phyloP scores from a whole-genome alignment of 169 alveolate genomes.

The Cryptosporidium parvum region DNA sequence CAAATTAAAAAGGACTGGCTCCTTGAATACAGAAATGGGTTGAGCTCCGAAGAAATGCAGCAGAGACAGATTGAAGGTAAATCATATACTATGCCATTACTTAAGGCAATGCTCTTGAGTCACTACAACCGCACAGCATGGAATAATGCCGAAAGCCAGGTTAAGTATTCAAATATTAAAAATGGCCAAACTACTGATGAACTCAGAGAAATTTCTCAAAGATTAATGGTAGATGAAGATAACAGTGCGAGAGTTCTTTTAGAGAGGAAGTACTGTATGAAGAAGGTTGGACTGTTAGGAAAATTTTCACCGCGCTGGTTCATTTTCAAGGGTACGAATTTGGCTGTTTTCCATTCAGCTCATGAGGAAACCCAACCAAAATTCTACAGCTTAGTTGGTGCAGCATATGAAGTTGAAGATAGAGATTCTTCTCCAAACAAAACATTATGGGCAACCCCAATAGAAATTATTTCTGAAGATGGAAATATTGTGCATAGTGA shows the following conservation, averaged over 20 bases:
- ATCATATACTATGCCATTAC: constrained; percentile 62
- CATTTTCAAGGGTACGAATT: constrained; percentile 69
- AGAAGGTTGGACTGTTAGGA: constrained; percentile 62
- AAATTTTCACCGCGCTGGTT: constrained; percentile 71
- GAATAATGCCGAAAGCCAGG: constrained; percentile 71
- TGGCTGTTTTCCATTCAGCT: constrained; percentile 56
- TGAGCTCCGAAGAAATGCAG: constrained; percentile 69
- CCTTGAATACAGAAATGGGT: constrained; percentile 39
- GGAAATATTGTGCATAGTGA: constrained; percentile 54
- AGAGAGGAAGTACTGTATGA: constrained; percentile 64
- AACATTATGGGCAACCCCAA: constrained; percentile 67
- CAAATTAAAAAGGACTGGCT: constrained; percentile 72
- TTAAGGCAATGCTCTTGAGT: constrained; percentile 68
- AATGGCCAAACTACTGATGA: constrained; percentile 73
- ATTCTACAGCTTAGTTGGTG: constrained; percentile 69
- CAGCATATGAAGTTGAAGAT: constrained; percentile 74
- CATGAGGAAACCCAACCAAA: constrained; percentile 71
- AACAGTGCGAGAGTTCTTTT: constrained; percentile 48
- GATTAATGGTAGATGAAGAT: constrained; percentile 72
- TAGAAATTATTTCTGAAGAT: constrained; percentile 51
- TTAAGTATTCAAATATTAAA: constrained; percentile 44
- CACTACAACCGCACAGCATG: constrained; percentile 74
- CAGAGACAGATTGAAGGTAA: constrained; percentile 67
- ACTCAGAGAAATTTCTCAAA: constrained; percentile 61
- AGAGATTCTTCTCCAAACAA: constrained; percentile 67